Evolutionary conservation across 352 stramenopile genomes (phyloP).

Genomic region (Phytophthora ohioensis): DNA sequence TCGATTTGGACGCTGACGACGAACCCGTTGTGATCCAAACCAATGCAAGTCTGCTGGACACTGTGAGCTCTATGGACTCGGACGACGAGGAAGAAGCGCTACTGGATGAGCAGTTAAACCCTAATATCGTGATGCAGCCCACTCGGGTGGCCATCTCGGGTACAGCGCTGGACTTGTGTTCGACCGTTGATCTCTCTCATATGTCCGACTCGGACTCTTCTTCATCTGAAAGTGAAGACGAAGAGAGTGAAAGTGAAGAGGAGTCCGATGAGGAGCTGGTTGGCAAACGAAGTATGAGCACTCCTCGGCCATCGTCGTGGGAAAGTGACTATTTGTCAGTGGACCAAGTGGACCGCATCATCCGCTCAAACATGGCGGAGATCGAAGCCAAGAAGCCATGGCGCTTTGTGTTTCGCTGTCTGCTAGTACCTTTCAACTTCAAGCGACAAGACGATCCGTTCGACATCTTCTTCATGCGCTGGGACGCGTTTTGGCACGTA

Average conservation of each 20-base stretch:
- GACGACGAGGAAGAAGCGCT: constrained; percentile 22
- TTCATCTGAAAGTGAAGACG: constrained; percentile 3
- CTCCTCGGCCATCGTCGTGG: constrained; percentile 8
- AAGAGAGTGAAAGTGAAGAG: not conserved
- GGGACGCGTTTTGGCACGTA: constrained; percentile 56
- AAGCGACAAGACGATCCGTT: constrained; percentile 39
- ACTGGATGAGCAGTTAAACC: not conserved
- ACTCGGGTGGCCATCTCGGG: not conserved
- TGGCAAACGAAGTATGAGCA: not conserved
- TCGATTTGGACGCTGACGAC: constrained; percentile 12
- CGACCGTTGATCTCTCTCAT: not conserved
- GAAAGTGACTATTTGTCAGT: constrained; percentile 15
- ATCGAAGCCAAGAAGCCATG: constrained; percentile 50
- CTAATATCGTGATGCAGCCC: not conserved
- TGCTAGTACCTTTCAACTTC: constrained; percentile 45
- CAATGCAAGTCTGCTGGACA: not conserved
- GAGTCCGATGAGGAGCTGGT: constrained; percentile 4
- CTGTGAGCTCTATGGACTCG: constrained; percentile 4
- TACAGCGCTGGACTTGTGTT: constrained; percentile 23
- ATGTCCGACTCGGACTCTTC: constrained; percentile 6
- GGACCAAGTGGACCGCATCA: constrained; percentile 31
- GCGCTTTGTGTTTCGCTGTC: constrained; percentile 56
- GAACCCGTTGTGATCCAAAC: not conserved
- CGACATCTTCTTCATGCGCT: constrained; percentile 58
- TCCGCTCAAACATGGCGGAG: constrained; percentile 36